A percentile compares a stretch with the other conserved stretches of the same genome.
Conservation (phyloP, 257 asterid genomes). For the Salvia hispanica region DNA sequence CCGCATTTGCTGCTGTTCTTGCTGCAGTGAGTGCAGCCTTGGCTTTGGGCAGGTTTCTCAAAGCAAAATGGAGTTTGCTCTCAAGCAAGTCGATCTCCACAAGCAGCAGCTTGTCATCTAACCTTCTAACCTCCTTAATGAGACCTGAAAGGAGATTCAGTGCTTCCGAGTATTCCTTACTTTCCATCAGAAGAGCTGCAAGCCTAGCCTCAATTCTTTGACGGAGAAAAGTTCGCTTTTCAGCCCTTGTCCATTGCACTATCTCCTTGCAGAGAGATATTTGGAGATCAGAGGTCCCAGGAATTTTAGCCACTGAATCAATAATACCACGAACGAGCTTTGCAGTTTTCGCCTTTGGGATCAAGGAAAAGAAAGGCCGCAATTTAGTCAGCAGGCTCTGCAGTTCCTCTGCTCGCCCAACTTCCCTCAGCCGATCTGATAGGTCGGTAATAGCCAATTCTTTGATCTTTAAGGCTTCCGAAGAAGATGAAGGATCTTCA, state of each 20-base stretch:
- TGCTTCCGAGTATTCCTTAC: constrained; percentile 59
- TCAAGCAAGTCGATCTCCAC: constrained; percentile 65
- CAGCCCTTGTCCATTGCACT: constrained; percentile 62
- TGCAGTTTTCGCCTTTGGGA: constrained; percentile 75
- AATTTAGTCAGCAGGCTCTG: constrained; percentile 46
- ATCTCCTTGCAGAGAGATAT: constrained; percentile 67
- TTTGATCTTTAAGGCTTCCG: constrained; percentile 58
- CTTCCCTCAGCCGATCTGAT: constrained; percentile 58
- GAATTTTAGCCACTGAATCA: constrained; percentile 63
- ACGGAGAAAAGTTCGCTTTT: constrained; percentile 63
- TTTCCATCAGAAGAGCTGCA: constrained; percentile 62
- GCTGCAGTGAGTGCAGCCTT: constrained; percentile 75
- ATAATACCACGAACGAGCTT: constrained; percentile 56
- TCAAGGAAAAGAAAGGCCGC: constrained; percentile 60
- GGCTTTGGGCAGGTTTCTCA: constrained; percentile 64
- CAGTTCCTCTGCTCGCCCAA: constrained; percentile 57
- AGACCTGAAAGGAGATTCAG: constrained; percentile 62
- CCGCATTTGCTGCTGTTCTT: constrained; percentile 70
- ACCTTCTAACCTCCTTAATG: constrained; percentile 62
- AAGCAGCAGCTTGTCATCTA: constrained; percentile 63
- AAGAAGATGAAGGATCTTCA: constrained; percentile 56
- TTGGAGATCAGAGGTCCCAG: constrained; percentile 62
- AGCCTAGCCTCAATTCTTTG: constrained; percentile 65
- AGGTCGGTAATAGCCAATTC: constrained; percentile 56
- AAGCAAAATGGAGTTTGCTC: constrained; percentile 67